A percentile compares a stretch with the other conserved stretches of the same genome.
Evolutionary conservation across 495 filamentous ascomycete species (phyloP).

Genomic region (Penicillium parvum): DNA sequence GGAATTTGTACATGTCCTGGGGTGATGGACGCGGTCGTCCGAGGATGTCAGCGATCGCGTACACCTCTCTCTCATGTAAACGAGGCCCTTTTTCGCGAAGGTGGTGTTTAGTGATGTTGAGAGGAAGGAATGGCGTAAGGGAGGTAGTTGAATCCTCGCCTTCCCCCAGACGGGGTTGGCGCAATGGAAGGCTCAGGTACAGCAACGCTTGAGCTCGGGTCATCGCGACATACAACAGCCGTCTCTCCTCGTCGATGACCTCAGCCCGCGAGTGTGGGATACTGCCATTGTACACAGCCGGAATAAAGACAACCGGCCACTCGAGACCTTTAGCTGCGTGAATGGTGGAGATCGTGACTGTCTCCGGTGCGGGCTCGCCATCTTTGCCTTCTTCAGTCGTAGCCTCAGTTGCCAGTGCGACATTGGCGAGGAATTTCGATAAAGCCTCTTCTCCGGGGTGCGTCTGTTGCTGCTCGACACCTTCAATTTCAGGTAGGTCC

Average conservation of each 20-base stretch:
- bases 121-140: conserved; percentile 59
- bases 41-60: conserved; percentile 60
- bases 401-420: conserved; percentile 77
- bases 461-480: conserved; percentile 60
- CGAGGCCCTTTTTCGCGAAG: conserved; percentile 57
- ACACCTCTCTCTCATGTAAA: conserved; percentile 50
- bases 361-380: conserved; percentile 42
- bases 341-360: conserved; percentile 92
- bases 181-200: conserved; percentile 81
- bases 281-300: conserved; percentile 82
- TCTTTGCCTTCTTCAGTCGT: conserved; percentile 52
- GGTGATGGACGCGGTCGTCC: conserved; percentile 50
- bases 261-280: conserved; percentile 95
- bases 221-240: conserved; percentile 96
- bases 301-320: conserved; percentile 96
- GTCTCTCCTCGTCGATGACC: conserved; percentile 82
- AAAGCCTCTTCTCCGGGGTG: conserved; percentile 60
- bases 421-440: conserved; percentile 82
- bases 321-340: conserved; percentile 96
- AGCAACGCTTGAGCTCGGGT: conserved; percentile 86
- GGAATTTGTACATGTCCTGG: conserved; percentile 43
- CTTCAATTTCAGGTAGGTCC: conserved; percentile 70
- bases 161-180: conserved; percentile 55
- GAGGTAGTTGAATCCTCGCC: conserved; percentile 44
- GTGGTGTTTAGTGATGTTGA: conserved; percentile 38